Conservation (phyloP, 2,329 filamentous ascomycete genomes). For the Sporothrix dimorphospora region DNA sequence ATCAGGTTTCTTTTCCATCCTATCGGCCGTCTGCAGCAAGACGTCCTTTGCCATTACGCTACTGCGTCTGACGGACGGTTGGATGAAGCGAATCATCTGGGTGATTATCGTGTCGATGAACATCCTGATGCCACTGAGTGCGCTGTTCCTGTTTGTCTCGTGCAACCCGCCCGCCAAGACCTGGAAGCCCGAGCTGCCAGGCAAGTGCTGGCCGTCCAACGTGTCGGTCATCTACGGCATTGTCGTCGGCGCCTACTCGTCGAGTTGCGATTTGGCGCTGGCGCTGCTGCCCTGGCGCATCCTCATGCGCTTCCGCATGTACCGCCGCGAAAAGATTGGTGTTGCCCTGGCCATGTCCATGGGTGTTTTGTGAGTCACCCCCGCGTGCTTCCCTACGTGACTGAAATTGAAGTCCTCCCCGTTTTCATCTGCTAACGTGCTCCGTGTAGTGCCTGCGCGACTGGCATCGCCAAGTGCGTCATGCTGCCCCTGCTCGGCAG, state of each 20-base stretch:
- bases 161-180: slow-evolving; percentile 37
- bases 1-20: slow-evolving; percentile 37
- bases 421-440: background rate
- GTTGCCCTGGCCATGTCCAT: slow-evolving; percentile 42
- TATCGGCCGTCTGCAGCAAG: slow-evolving; percentile 42
- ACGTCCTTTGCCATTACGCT: slow-evolving; percentile 45
- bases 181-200: slow-evolving; percentile 36
- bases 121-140: slow-evolving; percentile 37
- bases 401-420: too few species aligned
- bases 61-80: slow-evolving; percentile 38
- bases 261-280: slow-evolving; percentile 37
- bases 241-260: slow-evolving; percentile 37
- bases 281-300: slow-evolving; percentile 40
- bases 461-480: slow-evolving; percentile 37
- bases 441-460: slow-evolving; percentile 34
- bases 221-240: slow-evolving; percentile 36
- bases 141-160: slow-evolving; percentile 37
- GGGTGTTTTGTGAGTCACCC: slow-evolving; percentile 37
- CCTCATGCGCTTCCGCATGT: slow-evolving; percentile 39
- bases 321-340: slow-evolving; percentile 39
- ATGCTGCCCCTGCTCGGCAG: slow-evolving; percentile 32
- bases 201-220: slow-evolving; percentile 37
- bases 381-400: too few species aligned
- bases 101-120: slow-evolving; percentile 42
- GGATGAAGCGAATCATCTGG: slow-evolving; percentile 39